These are phyloP conservation scores for Limnanthes douglasii DNA, from an alignment of 345 rosid genomes.

Conservation along the genomic window DNA sequence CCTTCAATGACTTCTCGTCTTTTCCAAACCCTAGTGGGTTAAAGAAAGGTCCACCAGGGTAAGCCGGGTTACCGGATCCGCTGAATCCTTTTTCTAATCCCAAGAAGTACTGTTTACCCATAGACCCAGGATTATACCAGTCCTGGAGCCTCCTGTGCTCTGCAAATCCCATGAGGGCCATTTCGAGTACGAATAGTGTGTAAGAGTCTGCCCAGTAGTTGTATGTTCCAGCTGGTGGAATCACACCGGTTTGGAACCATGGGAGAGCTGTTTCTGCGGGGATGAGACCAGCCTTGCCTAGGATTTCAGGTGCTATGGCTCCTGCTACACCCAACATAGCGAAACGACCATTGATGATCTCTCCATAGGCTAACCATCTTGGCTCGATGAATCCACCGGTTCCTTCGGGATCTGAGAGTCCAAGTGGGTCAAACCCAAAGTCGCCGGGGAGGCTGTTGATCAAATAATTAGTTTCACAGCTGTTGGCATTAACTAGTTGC, in stretches of 20 bases:
- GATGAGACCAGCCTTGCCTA: slow-evolving; percentile 71
- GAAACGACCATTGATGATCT: slow-evolving; percentile 66
- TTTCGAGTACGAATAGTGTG: slow-evolving; percentile 77
- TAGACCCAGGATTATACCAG: slow-evolving; percentile 81
- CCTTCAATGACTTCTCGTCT: slow-evolving; percentile 80
- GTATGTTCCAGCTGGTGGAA: slow-evolving; percentile 96
- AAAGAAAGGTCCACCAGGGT: slow-evolving; percentile 92
- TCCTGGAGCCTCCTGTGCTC: slow-evolving; percentile 96
- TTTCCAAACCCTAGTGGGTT: slow-evolving; percentile 93
- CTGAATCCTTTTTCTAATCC: slow-evolving; percentile 70
- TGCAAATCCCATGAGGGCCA: slow-evolving; percentile 96
- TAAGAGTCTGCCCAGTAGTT: slow-evolving; percentile 90
- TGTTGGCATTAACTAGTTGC: too few species aligned
- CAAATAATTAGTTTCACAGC: not conserved
- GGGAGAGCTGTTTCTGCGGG: slow-evolving; percentile 85
- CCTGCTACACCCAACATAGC: slow-evolving; percentile 88
- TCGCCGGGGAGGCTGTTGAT: slow-evolving; percentile 97
- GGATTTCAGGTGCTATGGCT: slow-evolving; percentile 80
- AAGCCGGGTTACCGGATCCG: slow-evolving; percentile 79
- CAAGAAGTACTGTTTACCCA: slow-evolving; percentile 88
- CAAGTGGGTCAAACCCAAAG: slow-evolving; percentile 87
- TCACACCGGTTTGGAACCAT: slow-evolving; percentile 92
- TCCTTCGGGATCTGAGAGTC: slow-evolving; percentile 97
- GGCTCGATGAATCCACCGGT: slow-evolving; percentile 97
- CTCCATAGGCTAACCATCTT: slow-evolving; percentile 90